Conservation (phyloP, 1,284 basidiomycete genomes). For the Grifola frondosa region DNA sequence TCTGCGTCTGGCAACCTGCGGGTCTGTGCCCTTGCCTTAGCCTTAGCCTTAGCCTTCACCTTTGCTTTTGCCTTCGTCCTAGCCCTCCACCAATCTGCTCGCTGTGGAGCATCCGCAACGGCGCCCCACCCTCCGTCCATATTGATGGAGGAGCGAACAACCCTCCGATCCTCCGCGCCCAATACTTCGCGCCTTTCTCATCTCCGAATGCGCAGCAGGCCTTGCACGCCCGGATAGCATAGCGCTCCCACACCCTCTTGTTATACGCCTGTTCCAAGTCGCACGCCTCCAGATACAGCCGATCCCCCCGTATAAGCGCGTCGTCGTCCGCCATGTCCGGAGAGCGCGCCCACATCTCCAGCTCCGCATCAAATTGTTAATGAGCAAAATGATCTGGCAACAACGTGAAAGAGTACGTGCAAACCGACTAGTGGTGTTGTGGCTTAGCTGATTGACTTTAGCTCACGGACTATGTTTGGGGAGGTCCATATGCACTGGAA, state of each 20-base stretch:
- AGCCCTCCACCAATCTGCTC: conserved; percentile 18
- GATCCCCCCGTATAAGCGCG: conserved; percentile 7
- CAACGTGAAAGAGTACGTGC: too few species aligned
- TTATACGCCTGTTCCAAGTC: conserved; percentile 14
- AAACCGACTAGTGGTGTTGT: too few species aligned
- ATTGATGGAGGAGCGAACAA: conserved; percentile 11
- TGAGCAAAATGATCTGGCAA: too few species aligned
- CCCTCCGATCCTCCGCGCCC: conserved; percentile 12
- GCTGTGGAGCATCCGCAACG: conserved; percentile 15
- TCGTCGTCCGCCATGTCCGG: conserved; percentile 7
- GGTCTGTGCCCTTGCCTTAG: too few species aligned
- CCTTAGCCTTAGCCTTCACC: too few species aligned
- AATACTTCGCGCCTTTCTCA: conserved; percentile 10
- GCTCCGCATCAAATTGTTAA: conserved; percentile 7
- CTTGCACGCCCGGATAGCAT: conserved; percentile 13
- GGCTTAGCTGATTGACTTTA: too few species aligned
- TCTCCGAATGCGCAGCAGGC: conserved; percentile 20
- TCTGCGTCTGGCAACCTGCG: too few species aligned
- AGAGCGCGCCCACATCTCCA: conserved; percentile 10
- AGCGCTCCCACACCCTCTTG: conserved; percentile 15
- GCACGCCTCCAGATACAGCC: conserved; percentile 11
- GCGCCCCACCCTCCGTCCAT: conserved; percentile 15
- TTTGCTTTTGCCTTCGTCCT: background rate
- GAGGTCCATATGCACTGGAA: too few species aligned
- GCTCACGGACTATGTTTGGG: too few species aligned